Conservation (phyloP, 148 eudicot species). For the Oxyria digyna region DNA sequence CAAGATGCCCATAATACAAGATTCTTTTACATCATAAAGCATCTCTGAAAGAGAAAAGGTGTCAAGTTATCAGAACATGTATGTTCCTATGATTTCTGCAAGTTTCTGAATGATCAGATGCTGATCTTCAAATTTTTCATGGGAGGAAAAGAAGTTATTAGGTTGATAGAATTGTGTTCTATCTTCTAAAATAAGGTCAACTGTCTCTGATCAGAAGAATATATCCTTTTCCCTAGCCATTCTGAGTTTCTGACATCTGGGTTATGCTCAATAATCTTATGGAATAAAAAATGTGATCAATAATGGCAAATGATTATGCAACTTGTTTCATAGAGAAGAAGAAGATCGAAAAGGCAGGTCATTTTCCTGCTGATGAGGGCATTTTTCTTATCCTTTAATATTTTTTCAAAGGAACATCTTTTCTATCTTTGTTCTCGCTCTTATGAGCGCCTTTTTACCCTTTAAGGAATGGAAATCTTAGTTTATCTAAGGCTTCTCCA, state of each 20-base stretch:
- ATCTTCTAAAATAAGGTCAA: no score
- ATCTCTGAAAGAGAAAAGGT: not conserved
- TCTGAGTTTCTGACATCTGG: not conserved
- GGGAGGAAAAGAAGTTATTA: not conserved
- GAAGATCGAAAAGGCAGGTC: not conserved
- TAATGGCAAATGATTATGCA: not conserved
- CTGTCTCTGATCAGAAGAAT: no score
- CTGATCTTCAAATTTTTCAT: not conserved
- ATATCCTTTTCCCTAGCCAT: no score
- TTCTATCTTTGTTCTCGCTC: slow-evolving; percentile 4
- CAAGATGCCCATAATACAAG: slow-evolving; percentile 3
- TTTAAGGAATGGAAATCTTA: not conserved
- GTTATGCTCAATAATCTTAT: not conserved
- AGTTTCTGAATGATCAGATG: not conserved
- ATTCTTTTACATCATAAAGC: not conserved
- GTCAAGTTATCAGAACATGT: not conserved
- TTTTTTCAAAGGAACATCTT: not conserved
- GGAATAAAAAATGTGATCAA: not conserved
- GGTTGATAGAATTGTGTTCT: not conserved
- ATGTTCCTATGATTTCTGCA: not conserved
- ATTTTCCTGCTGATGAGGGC: slow-evolving; percentile 6
- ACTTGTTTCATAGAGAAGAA: not conserved
- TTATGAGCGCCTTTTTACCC: slow-evolving; percentile 3
- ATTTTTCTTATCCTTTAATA: not conserved
- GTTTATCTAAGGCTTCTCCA: not conserved